A percentile compares a stretch with the other conserved stretches of the same genome.
phyloP scores from a whole-genome alignment of 495 filamentous ascomycete species.

The Penicillium bovifimosum region DNA sequence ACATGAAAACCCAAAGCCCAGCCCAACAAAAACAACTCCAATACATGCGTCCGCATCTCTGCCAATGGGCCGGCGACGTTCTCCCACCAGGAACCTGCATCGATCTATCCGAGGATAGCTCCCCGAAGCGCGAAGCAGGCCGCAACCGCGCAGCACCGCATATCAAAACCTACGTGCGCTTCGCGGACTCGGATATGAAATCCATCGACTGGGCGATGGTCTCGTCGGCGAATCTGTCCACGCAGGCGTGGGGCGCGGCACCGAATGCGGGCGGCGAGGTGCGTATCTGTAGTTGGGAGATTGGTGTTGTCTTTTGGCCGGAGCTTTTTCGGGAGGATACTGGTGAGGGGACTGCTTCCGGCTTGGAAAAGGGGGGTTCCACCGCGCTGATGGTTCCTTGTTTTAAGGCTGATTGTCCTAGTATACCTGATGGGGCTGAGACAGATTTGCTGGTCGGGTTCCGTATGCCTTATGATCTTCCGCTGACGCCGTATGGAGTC shows the following conservation, averaged over 20 bases:
- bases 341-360: background rate
- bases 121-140: constrained; percentile 42
- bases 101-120: constrained; percentile 11
- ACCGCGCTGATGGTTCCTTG: constrained; percentile 57
- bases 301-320: constrained; percentile 84
- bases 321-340: constrained; percentile 46
- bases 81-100: constrained; percentile 4
- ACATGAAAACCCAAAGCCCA: constrained; percentile 65
- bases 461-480: constrained; percentile 80
- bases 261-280: constrained; percentile 50
- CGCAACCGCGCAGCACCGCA: constrained; percentile 81
- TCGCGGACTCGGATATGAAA: constrained; percentile 39
- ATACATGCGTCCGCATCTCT: constrained; percentile 65
- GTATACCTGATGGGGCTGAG: background rate
- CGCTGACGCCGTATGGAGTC: constrained; percentile 56
- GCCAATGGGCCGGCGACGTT: constrained; percentile 60
- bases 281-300: constrained; percentile 74
- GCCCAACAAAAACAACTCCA: constrained; percentile 68
- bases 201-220: constrained; percentile 81
- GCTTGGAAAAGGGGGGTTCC: background rate
- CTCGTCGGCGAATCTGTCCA: constrained; percentile 82
- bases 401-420: constrained; percentile 56
- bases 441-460: constrained; percentile 50
- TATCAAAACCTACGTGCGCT: constrained; percentile 86
- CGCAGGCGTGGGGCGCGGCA: constrained; percentile 81